These are phyloP conservation scores for Uronychia setigera DNA, from an alignment of 73 alveolate genomes.

Conservation along the genomic window DNA sequence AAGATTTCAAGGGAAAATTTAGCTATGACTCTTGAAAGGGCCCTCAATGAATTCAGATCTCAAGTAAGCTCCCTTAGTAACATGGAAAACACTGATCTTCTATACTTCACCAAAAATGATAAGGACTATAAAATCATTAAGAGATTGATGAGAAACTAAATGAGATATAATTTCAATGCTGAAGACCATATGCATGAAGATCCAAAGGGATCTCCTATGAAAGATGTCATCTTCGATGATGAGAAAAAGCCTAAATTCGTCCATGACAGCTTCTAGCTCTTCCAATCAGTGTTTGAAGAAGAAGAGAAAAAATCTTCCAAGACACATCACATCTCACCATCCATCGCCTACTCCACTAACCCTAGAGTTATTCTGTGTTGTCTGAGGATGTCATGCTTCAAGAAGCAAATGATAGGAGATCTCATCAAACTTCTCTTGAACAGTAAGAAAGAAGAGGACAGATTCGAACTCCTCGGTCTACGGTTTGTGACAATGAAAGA, in stretches of 20 bases:
- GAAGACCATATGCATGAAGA: background rate
- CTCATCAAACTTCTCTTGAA: background rate
- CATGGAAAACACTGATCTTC: background rate
- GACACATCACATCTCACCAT: background rate
- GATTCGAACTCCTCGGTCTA: conserved; percentile 31
- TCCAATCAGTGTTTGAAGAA: conserved; percentile 9
- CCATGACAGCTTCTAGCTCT: conserved; percentile 10
- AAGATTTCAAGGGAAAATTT: conserved; percentile 9
- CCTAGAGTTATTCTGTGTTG: conserved; percentile 10
- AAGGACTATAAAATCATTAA: conserved; percentile 7
- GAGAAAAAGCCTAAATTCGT: background rate
- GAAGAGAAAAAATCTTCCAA: background rate
- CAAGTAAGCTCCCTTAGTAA: background rate
- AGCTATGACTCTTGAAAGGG: background rate
- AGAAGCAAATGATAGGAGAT: conserved; percentile 3
- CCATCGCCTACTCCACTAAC: background rate
- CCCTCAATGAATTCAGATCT: conserved; percentile 8
- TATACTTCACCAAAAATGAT: background rate
- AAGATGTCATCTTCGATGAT: background rate
- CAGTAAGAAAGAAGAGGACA: background rate
- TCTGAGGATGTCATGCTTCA: conserved; percentile 31
- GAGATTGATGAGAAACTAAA: background rate
- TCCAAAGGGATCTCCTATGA: background rate
- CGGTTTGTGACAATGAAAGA: conserved; percentile 4
- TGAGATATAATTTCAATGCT: background rate